Conservation (phyloP, 176 grass and related monocot genomes). For the Dactylis glomerata region DNA sequence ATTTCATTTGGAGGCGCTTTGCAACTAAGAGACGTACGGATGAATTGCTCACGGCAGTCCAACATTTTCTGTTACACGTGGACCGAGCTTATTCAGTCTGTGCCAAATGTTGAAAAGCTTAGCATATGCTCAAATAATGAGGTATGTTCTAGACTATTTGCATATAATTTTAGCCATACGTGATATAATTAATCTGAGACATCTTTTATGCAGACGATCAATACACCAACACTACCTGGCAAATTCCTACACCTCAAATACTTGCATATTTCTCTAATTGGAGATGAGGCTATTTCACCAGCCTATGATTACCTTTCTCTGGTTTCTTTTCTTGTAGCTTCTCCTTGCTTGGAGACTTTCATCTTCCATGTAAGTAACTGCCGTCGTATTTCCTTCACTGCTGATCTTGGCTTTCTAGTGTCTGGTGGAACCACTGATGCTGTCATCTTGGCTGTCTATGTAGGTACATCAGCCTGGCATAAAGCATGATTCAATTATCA, state of each 20-base stretch:
- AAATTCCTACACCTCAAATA: conserved; percentile 7
- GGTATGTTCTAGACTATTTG: background rate
- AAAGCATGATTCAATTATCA: background rate
- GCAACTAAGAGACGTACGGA: background rate
- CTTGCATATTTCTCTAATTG: background rate
- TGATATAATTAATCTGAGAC: background rate
- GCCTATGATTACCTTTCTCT: conserved; percentile 18
- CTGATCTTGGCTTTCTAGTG: background rate
- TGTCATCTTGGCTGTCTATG: too few species aligned
- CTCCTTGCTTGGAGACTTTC: conserved; percentile 7
- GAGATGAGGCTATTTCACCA: background rate
- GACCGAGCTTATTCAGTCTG: background rate
- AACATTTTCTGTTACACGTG: background rate
- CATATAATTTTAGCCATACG: background rate
- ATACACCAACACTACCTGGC: background rate
- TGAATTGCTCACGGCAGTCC: background rate
- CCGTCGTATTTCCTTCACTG: background rate
- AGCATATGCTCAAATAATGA: background rate
- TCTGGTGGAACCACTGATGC: background rate
- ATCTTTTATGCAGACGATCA: background rate
- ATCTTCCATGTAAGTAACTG: background rate
- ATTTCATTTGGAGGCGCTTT: background rate
- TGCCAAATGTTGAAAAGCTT: conserved; percentile 32
- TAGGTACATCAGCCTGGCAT: too few species aligned
- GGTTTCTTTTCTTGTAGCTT: conserved; percentile 9